Evolutionary conservation across 345 rosid genomes (phyloP), one percentile per base, ranked within the genome.

Genomic region (Gossypium sturtianum): DNA sequence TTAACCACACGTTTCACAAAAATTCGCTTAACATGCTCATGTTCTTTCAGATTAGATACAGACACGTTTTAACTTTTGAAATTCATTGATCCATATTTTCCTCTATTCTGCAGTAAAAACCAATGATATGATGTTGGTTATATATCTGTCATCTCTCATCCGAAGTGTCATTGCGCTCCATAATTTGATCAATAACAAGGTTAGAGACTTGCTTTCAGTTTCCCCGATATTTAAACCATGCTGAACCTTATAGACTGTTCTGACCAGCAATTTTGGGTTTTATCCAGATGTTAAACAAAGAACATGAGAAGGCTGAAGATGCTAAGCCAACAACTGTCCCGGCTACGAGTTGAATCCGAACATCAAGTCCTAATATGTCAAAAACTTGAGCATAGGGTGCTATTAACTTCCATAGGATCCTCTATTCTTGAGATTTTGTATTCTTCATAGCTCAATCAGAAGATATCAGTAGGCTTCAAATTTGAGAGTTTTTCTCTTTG

Each of bases 121-220:
- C 43, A 88, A 90, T 81, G 94, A 87, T 80, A 88, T 88, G 94
- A 90, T 90, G 94, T 71, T 90, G 79, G 94, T 90, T 60, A 88
- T 85, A 57, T 88, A 88, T 76, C 87, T 90, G 19, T 88, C 94
- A 1, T 90, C 92, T 54, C 88, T 90, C 62, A 87, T 87, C 65
- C 81, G 94, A 74, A 86, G 92, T 66, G 88, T 88, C 47, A 87
- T 94, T 53, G 99, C 98, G 0, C 93, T 94, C 52, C 98, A 94
- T 81, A 94, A 91, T 86, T 89, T 91, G 94, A 94, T 94, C 84
- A 94, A 89, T 82, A 91, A 94, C 84, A 94, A 94, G 97, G 98
- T 94, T 27, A 67, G 77, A 64, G 19, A 1, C 9, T 22, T 12
- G 7, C 48, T 80, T 51, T 52, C 10, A 12, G 29, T 23, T 57